Conservation (phyloP, 768 basidiomycete species). For the Rhodotorula babjevae region DNA sequence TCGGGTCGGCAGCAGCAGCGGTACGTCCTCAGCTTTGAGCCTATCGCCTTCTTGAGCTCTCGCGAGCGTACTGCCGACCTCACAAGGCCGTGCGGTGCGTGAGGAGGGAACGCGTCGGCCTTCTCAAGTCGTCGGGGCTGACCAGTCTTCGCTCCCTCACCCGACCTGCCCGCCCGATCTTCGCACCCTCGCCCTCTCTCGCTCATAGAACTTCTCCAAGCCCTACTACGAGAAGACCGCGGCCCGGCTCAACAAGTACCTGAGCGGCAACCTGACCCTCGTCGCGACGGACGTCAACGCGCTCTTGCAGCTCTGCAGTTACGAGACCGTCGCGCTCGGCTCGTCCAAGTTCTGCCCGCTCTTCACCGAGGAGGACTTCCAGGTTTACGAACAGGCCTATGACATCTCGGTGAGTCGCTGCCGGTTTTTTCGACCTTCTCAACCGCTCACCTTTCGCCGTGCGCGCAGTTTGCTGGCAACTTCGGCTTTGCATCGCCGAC, state of each 20-base stretch:
- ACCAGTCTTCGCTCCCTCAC: neutral
- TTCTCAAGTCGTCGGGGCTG: neutral
- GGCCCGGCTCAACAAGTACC: conserved; percentile 37
- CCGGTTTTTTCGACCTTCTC: conserved; percentile 42
- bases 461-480: conserved; percentile 51
- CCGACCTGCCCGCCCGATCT: too few species aligned
- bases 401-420: conserved; percentile 12
- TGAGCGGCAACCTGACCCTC: conserved; percentile 40
- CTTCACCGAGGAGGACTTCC: conserved; percentile 46
- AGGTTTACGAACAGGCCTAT: conserved; percentile 20
- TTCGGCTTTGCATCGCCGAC: conserved; percentile 45
- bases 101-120: neutral
- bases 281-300: conserved; percentile 42
- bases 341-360: conserved; percentile 47
- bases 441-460: neutral
- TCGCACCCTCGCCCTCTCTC: too few species aligned
- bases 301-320: conserved; percentile 47
- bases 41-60: too few species aligned
- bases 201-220: conserved; percentile 12
- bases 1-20: conserved; percentile 13
- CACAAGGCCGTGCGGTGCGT: too few species aligned
- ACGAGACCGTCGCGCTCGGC: conserved; percentile 41
- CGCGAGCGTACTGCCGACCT: too few species aligned
- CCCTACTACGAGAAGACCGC: conserved; percentile 36
- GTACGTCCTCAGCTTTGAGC: neutral